These are phyloP conservation scores for Vinca minor DNA, from an alignment of 257 asterid genomes.

Conservation along the genomic window DNA sequence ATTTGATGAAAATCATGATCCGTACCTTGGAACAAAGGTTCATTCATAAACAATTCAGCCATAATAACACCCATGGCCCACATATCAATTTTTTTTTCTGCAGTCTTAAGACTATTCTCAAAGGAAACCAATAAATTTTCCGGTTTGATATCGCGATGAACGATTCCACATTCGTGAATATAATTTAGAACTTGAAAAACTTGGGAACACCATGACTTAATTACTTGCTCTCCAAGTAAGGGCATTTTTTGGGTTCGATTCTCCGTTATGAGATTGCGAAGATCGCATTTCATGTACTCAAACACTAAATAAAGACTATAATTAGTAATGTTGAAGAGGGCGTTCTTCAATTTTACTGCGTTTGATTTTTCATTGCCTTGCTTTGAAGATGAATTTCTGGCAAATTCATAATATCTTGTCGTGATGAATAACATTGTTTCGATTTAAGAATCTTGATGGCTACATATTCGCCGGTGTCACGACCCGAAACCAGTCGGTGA, in stretches of 20 bases:
- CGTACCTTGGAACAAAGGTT: not conserved
- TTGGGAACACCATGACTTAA: conserved; percentile 77
- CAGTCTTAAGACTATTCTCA: conserved; percentile 30
- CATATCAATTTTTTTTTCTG: conserved; percentile 34
- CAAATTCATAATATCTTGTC: too few species aligned
- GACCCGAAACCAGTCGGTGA: too few species aligned
- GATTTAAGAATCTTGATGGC: too few species aligned
- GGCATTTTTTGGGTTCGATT: conserved; percentile 41
- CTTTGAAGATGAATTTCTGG: too few species aligned
- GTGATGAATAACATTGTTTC: too few species aligned
- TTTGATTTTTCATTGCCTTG: too few species aligned
- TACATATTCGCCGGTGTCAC: too few species aligned
- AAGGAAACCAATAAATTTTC: not conserved
- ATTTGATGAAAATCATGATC: conserved; percentile 63
- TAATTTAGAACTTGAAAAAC: conserved; percentile 80
- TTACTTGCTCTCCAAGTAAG: conserved; percentile 62
- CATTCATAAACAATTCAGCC: not conserved
- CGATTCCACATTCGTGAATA: conserved; percentile 76
- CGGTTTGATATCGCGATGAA: conserved; percentile 90
- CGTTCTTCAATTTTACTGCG: too few species aligned
- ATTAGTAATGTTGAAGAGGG: too few species aligned
- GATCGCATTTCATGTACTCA: too few species aligned
- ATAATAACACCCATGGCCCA: conserved; percentile 24
- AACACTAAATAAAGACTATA: too few species aligned
- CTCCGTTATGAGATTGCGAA: conserved; percentile 24